Percentiles rank a stretch among this genome's conserved stretches.
Evolutionary conservation across 768 basidiomycete genomes (phyloP).

Genomic region (Pleurotus platypus): DNA sequence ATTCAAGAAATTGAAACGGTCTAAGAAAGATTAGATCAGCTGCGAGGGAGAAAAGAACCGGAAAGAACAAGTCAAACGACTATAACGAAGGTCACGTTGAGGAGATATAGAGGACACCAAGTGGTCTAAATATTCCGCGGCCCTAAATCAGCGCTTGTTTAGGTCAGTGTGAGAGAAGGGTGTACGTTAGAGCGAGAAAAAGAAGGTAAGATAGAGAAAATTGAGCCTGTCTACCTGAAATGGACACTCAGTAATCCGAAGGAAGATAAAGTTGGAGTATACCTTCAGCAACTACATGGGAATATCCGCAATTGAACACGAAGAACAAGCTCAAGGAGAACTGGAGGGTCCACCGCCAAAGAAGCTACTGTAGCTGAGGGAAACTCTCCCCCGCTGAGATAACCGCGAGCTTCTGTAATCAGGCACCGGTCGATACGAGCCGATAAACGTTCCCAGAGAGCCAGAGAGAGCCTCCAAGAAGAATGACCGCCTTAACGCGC

Average conservation of each 20-base stretch:
- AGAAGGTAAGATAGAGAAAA: background rate
- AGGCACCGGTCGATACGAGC: slow-evolving; percentile 6
- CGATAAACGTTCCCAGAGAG: background rate
- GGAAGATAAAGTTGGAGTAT: background rate
- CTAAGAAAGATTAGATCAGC: background rate
- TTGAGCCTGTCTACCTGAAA: background rate
- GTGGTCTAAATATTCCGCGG: background rate
- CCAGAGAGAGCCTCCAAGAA: background rate
- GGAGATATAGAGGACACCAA: background rate
- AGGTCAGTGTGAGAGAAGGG: background rate
- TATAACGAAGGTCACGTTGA: background rate
- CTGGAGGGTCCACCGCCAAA: background rate
- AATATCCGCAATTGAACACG: background rate
- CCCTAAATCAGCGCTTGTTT: background rate
- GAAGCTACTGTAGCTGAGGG: background rate
- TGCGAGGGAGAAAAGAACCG: background rate
- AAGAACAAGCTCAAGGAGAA: background rate
- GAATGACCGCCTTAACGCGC: background rate
- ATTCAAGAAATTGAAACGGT: background rate
- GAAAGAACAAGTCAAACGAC: background rate
- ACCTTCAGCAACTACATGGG: background rate
- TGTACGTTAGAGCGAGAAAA: background rate
- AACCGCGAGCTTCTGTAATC: background rate
- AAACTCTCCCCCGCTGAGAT: background rate
- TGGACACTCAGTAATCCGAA: background rate